Evolutionary conservation across 805 yeast species (phyloP).

Genomic region (Candida chauliodis): DNA sequence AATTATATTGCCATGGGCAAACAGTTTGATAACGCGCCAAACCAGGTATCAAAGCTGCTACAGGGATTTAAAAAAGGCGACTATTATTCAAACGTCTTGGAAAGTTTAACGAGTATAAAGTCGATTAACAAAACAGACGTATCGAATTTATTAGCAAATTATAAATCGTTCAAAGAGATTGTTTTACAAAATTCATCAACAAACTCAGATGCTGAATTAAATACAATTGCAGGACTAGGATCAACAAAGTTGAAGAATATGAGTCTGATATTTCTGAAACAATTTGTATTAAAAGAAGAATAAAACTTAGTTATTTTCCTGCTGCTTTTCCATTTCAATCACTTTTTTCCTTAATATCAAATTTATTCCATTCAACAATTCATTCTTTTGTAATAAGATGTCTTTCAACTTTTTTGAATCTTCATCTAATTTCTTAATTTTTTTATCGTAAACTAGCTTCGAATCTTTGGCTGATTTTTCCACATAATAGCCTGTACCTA

Average conservation of each 20-base stretch:
- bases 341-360: constrained; percentile 51
- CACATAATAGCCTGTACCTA: constrained; percentile 94
- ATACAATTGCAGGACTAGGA: constrained; percentile 47
- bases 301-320: constrained; percentile 14
- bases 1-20: constrained; percentile 38
- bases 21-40: constrained; percentile 33
- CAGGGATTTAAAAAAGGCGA: constrained; percentile 43
- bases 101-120: constrained; percentile 43
- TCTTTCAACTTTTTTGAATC: constrained; percentile 73
- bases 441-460: constrained; percentile 63
- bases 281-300: constrained; percentile 43
- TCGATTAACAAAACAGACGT: constrained; percentile 55
- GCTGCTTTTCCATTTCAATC: constrained; percentile 41
- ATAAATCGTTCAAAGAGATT: constrained; percentile 40
- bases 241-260: constrained; percentile 41
- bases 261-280: constrained; percentile 41
- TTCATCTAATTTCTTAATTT: constrained; percentile 65
- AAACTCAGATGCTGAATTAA: constrained; percentile 18
- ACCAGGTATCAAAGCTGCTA: constrained; percentile 26
- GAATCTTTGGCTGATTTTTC: constrained; percentile 74
- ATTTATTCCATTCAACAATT: constrained; percentile 60
- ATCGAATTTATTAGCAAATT: constrained; percentile 47
- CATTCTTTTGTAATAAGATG: constrained; percentile 72
- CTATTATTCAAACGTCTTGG: constrained; percentile 42
- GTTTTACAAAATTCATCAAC: constrained; percentile 27